Evolutionary conservation across 805 yeast genomes (phyloP).

Genomic region (Candida khao-thaluensis): DNA sequence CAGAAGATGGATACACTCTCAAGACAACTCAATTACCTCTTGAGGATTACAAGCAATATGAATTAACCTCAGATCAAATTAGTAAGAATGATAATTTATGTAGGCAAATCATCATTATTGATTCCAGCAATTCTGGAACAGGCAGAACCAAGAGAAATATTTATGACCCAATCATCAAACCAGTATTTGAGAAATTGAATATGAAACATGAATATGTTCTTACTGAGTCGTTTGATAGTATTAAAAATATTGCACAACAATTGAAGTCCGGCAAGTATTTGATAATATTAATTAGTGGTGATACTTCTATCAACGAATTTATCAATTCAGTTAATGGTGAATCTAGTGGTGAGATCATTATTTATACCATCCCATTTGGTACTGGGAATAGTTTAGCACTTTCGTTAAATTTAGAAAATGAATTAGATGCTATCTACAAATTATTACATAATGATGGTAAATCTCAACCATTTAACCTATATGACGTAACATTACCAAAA

Average conservation of each 20-base stretch:
- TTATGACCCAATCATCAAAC: conserved; percentile 43
- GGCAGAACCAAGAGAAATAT: conserved; percentile 37
- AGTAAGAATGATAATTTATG: neutral
- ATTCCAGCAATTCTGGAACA: conserved; percentile 50
- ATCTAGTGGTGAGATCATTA: conserved; percentile 15
- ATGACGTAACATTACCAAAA: conserved; percentile 43
- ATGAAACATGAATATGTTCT: conserved; percentile 40
- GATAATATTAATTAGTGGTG: conserved; percentile 74
- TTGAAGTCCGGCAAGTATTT: conserved; percentile 30
- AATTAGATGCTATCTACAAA: conserved; percentile 17
- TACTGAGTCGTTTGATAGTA: conserved; percentile 41
- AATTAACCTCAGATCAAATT: neutral
- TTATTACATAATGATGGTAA: conserved; percentile 15
- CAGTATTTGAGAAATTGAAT: conserved; percentile 42
- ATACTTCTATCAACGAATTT: conserved; percentile 79
- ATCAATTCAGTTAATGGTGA: conserved; percentile 42
- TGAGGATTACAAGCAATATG: conserved; percentile 2
- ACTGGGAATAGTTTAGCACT: conserved; percentile 82
- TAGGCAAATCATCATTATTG: conserved; percentile 31
- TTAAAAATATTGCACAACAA: conserved; percentile 37
- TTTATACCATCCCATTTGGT: conserved; percentile 66
- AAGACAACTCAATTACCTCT: neutral
- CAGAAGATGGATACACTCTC: conserved; percentile 6
- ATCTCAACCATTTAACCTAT: conserved; percentile 41
- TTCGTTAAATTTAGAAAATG: conserved; percentile 47